Conservation (phyloP, 139 green algal genomes). For the Coelastrella sp. region DNA sequence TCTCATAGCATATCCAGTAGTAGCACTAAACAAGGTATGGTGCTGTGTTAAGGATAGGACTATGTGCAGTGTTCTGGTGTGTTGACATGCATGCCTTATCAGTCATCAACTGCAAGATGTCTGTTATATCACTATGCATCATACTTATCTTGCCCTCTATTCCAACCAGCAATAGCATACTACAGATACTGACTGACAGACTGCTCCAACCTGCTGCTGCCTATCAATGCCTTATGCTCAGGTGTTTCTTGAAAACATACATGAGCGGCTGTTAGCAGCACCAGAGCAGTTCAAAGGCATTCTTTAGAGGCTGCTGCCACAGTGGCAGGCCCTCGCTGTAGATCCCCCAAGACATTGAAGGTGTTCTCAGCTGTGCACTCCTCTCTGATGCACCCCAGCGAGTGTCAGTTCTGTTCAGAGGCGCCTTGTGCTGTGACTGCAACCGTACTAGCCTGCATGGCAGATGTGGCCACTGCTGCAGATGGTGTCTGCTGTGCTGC, state of each 20-base stretch:
- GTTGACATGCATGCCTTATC: not conserved
- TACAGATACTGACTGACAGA: not conserved
- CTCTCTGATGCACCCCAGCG: no score
- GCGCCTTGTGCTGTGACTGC: no score
- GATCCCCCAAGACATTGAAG: no score
- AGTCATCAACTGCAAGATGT: not conserved
- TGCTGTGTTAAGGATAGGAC: not conserved
- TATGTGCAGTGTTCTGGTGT: not conserved
- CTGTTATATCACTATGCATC: not conserved
- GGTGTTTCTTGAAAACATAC: slow-evolving; percentile 24
- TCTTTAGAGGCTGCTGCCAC: not conserved
- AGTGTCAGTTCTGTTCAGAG: no score
- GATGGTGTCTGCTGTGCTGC: no score
- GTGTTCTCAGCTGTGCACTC: no score
- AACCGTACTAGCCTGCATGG: no score
- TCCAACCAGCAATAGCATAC: not conserved
- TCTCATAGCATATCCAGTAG: slow-evolving; percentile 43
- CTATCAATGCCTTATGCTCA: not conserved
- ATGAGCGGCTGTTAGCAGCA: slow-evolving; percentile 27
- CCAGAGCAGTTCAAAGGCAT: slow-evolving; percentile 37
- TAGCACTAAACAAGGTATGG: slow-evolving; percentile 22
- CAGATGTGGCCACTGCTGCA: no score
- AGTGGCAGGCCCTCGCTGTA: no score
- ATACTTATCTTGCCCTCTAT: no score
- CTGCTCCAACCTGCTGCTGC: not conserved